These are phyloP conservation scores for Candida coquimbonensis DNA, from an alignment of 805 yeast genomes.

Conservation along the genomic window DNA sequence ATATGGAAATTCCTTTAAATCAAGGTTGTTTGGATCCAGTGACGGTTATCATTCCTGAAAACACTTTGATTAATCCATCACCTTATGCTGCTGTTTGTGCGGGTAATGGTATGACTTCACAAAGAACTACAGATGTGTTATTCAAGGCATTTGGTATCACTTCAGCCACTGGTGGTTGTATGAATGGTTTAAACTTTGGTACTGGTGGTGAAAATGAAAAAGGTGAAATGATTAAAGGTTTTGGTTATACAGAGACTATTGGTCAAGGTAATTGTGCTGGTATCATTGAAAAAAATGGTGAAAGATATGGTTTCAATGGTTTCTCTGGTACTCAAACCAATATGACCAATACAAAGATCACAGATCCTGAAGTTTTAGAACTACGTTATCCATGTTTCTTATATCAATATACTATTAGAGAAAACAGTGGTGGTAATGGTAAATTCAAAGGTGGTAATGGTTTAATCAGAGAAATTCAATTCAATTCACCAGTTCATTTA, in stretches of 20 bases:
- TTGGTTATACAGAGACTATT: constrained; percentile 49
- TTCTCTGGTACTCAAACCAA: constrained; percentile 49
- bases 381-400: constrained; percentile 44
- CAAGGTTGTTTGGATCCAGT: constrained; percentile 48
- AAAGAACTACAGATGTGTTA: constrained; percentile 47
- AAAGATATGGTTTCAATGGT: constrained; percentile 51
- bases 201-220: constrained; percentile 33
- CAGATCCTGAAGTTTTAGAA: constrained; percentile 50
- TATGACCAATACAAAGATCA: constrained; percentile 47
- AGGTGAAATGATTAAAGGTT: constrained; percentile 38
- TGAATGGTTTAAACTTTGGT: constrained; percentile 53
- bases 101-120: constrained; percentile 54
- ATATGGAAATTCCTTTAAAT: constrained; percentile 48
- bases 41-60: constrained; percentile 30
- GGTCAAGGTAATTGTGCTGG: constrained; percentile 54
- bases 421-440: constrained; percentile 44
- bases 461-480: constrained; percentile 41
- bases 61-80: constrained; percentile 29
- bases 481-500: constrained; percentile 33
- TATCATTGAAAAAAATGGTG: constrained; percentile 55
- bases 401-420: constrained; percentile 36
- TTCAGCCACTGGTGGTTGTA: constrained; percentile 54
- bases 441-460: constrained; percentile 46
- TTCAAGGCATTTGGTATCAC: constrained; percentile 48
- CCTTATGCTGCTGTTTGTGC: constrained; percentile 39